These are phyloP conservation scores for Peronosclerospora sorghi DNA, from an alignment of 352 stramenopile genomes.

Conservation along the genomic window DNA sequence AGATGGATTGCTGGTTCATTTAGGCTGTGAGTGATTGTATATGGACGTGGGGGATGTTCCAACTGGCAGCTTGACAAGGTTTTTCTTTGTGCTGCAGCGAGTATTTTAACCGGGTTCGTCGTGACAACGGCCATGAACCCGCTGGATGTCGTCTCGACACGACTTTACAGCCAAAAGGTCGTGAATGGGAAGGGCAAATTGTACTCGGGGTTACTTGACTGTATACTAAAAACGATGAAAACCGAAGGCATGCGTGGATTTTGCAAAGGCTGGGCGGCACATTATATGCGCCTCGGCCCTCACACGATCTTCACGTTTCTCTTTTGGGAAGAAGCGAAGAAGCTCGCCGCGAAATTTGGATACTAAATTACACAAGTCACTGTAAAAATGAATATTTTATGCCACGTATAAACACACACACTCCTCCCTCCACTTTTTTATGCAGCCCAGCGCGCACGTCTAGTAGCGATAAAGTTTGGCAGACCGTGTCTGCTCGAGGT, in stretches of 20 bases:
- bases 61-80: neutral
- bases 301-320: slow-evolving; percentile 84
- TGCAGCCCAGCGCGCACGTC: too few species aligned
- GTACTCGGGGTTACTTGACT: slow-evolving; percentile 68
- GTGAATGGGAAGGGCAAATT: slow-evolving; percentile 77
- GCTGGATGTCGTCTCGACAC: slow-evolving; percentile 81
- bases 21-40: slow-evolving; percentile 43
- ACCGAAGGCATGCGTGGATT: slow-evolving; percentile 69
- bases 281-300: slow-evolving; percentile 79
- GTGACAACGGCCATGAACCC: slow-evolving; percentile 84
- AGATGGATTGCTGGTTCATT: slow-evolving; percentile 63
- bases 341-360: slow-evolving; percentile 44
- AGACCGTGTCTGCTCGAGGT: slow-evolving; percentile 92
- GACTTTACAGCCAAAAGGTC: slow-evolving; percentile 81
- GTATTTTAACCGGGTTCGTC: slow-evolving; percentile 63
- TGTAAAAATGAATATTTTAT: too few species aligned
- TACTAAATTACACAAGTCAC: too few species aligned
- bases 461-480: slow-evolving; percentile 86
- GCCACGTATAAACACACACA: too few species aligned
- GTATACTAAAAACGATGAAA: slow-evolving; percentile 68
- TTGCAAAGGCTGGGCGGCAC: slow-evolving; percentile 81
- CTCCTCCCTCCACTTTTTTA: too few species aligned
- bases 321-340: slow-evolving; percentile 81
- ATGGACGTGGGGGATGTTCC: neutral
- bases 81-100: slow-evolving; percentile 37